Conservation (phyloP, 371 early-diverging fungal species). For the Mucor sp. region DNA sequence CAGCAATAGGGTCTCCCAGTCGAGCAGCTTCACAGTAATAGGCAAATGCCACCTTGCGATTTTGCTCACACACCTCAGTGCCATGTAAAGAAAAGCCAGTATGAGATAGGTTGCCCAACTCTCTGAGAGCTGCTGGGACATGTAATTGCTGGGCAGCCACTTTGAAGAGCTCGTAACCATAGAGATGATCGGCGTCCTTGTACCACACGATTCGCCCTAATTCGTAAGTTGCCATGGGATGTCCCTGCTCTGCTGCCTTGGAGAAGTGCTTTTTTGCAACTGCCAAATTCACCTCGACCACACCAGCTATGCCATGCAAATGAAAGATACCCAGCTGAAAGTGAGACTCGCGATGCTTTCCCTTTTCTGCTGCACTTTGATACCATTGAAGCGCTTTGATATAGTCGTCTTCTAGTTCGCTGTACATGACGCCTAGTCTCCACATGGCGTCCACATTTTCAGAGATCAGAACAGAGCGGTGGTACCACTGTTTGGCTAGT, state of each 20-base stretch:
- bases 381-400: constrained; percentile 33
- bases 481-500: constrained; percentile 15
- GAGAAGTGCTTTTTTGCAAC: constrained; percentile 35
- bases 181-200: constrained; percentile 13
- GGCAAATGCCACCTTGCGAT: constrained; percentile 20
- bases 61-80: constrained; percentile 17
- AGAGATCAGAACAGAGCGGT: constrained; percentile 6
- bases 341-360: constrained; percentile 27
- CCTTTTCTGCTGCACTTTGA: constrained; percentile 31
- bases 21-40: constrained; percentile 30
- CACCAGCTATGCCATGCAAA: constrained; percentile 25
- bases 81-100: constrained; percentile 12
- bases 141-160: constrained; percentile 12
- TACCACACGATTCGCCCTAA: constrained; percentile 34
- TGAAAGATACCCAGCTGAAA: constrained; percentile 40
- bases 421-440: constrained; percentile 24
- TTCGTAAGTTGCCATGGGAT: constrained; percentile 31
- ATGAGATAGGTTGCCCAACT: constrained; percentile 27
- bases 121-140: constrained; percentile 20
- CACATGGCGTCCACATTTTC: constrained; percentile 28
- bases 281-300: constrained; percentile 20
- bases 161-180: constrained; percentile 20
- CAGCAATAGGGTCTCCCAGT: constrained; percentile 20
- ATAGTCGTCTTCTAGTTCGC: constrained; percentile 16
- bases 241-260: constrained; percentile 34